A percentile compares a stretch with the other conserved stretches of the same genome.
These are phyloP conservation scores for Chlamydomonas schloesseri DNA, from an alignment of 139 green algal species.

Conservation along the genomic window DNA sequence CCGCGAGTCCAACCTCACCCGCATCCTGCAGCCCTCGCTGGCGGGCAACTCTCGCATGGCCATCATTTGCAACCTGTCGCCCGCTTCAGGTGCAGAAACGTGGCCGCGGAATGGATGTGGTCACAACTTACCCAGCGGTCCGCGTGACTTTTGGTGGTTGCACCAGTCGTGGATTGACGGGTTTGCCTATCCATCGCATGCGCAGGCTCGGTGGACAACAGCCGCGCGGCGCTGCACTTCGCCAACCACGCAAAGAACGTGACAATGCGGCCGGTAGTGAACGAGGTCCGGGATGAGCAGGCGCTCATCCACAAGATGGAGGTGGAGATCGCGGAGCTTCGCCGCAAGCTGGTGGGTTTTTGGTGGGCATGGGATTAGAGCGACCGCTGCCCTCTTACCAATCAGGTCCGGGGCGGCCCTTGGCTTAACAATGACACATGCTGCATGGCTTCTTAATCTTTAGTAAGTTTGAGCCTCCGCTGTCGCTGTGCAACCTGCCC, in stretches of 20 bases:
- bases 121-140: too few species aligned
- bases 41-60: constrained; percentile 94
- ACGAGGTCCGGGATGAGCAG: constrained; percentile 74
- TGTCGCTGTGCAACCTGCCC: background rate
- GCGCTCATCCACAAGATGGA: constrained; percentile 82
- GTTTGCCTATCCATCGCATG: constrained; percentile 28
- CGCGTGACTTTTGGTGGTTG: too few species aligned
- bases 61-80: constrained; percentile 93
- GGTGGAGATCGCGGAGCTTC: constrained; percentile 77
- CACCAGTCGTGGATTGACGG: too few species aligned
- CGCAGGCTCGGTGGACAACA: constrained; percentile 74
- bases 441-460: too few species aligned
- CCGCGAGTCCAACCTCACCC: constrained; percentile 90
- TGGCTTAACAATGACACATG: too few species aligned
- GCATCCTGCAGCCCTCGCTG: constrained; percentile 91
- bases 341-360: constrained; percentile 58
- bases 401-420: too few species aligned
- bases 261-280: constrained; percentile 75
- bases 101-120: background rate
- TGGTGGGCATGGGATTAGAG: too few species aligned
- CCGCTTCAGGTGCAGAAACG: constrained; percentile 67
- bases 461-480: too few species aligned
- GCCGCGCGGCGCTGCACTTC: constrained; percentile 86
- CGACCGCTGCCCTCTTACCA: too few species aligned
- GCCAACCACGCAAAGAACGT: constrained; percentile 90